These are phyloP conservation scores for Lathyrus aphaca DNA, from an alignment of 306 rosid species.

Conservation along the genomic window DNA sequence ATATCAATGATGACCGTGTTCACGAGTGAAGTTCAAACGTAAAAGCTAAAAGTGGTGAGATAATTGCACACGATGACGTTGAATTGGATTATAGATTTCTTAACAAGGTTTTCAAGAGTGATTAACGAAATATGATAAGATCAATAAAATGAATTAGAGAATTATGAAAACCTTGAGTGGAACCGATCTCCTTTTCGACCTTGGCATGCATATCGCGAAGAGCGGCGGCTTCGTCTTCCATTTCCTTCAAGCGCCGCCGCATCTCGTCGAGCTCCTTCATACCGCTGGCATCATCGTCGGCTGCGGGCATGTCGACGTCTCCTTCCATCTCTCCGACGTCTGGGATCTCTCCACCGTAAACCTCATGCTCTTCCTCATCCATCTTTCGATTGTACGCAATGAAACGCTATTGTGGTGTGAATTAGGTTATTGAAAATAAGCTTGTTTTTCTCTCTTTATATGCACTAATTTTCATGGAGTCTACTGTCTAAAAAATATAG, in stretches of 20 bases:
- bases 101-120: not conserved
- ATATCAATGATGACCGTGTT: not conserved
- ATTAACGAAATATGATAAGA: not conserved
- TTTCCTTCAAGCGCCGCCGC: slow-evolving; percentile 90
- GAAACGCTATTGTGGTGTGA: not conserved
- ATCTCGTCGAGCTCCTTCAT: slow-evolving; percentile 94
- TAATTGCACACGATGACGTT: not conserved
- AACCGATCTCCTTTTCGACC: slow-evolving; percentile 96
- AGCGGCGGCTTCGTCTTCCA: slow-evolving; percentile 97
- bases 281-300: slow-evolving; percentile 80
- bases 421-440: not conserved
- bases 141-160: not conserved
- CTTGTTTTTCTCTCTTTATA: not conserved
- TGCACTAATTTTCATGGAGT: not conserved
- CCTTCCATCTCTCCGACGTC: slow-evolving; percentile 77
- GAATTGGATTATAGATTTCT: not conserved
- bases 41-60: not conserved
- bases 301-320: slow-evolving; percentile 75
- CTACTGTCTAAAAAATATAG: too few relatives aligned
- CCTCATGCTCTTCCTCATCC: slow-evolving; percentile 98
- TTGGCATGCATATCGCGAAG: slow-evolving; percentile 98
- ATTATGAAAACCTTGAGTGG: slow-evolving; percentile 69
- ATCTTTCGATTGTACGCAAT: slow-evolving; percentile 39
- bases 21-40: not conserved
- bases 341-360: slow-evolving; percentile 95